A percentile compares a stretch with the other conserved stretches of the same genome.
Conservation (phyloP, 495 filamentous ascomycete species). For the Sporormia fimetaria region DNA sequence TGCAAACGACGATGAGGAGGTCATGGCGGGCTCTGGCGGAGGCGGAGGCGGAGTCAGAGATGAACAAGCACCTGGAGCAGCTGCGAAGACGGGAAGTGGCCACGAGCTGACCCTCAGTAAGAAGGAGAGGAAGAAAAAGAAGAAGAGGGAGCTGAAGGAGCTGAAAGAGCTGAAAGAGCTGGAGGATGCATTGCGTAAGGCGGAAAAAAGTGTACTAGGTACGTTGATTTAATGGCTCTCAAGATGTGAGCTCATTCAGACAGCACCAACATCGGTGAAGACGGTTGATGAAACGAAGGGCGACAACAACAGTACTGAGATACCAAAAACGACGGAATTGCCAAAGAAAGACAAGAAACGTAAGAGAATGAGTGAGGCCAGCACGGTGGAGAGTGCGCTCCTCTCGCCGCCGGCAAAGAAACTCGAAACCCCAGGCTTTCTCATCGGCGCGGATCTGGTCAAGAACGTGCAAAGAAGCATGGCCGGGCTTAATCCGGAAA, state of each 20-base stretch:
- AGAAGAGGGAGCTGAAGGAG: constrained; percentile 6
- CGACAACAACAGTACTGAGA: neutral
- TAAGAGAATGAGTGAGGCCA: constrained; percentile 4
- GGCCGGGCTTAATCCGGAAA: neutral
- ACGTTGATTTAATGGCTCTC: too few relatives aligned
- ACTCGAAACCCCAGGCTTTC: neutral
- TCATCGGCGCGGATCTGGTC: constrained; percentile 3
- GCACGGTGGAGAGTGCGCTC: neutral
- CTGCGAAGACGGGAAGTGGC: too few relatives aligned
- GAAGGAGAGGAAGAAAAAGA: neutral
- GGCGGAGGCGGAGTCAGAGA: neutral
- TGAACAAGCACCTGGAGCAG: neutral
- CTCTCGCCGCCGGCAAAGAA: too few relatives aligned
- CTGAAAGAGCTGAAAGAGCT: neutral
- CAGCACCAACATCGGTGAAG: too few relatives aligned
- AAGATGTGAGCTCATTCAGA: too few relatives aligned
- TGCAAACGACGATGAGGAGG: neutral
- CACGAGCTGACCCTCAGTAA: too few relatives aligned
- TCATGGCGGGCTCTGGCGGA: neutral
- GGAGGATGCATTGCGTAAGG: neutral
- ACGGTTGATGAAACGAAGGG: neutral
- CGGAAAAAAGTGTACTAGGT: too few relatives aligned
- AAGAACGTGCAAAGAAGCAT: neutral
- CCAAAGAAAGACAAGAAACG: constrained; percentile 10
- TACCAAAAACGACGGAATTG: constrained; percentile 1